phyloP scores from a whole-genome alignment of 2,329 filamentous ascomycete species.

The Aaosphaeria pasadenensis region DNA sequence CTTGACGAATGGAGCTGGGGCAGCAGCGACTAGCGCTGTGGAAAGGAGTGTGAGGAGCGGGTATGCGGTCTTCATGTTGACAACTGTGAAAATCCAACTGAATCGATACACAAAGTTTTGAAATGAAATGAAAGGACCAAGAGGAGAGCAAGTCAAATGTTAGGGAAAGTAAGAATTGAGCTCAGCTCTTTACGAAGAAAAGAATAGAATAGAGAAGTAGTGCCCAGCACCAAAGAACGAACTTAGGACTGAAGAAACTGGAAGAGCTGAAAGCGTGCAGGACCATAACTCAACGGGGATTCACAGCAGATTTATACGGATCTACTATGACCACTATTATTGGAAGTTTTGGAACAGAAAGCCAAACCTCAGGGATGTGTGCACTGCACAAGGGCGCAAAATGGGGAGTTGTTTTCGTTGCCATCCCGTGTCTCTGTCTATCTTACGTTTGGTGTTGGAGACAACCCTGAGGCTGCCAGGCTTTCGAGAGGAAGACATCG shows the following conservation, averaged over 20 bases:
- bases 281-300: too few species aligned
- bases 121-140: constrained; percentile 8
- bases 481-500: constrained; percentile 12
- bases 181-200: constrained; percentile 33
- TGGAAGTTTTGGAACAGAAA: too few species aligned
- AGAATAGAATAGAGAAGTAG: constrained; percentile 18
- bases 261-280: not conserved
- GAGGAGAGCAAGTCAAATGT: constrained; percentile 15
- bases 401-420: too few species aligned
- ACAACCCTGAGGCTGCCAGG: constrained; percentile 22
- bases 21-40: constrained; percentile 28
- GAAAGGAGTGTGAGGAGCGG: constrained; percentile 34
- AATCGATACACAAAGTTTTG: too few species aligned
- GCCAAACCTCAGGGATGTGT: too few species aligned
- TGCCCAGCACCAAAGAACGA: constrained; percentile 29
- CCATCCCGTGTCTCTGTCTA: constrained; percentile 26
- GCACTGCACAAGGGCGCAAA: too few species aligned
- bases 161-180: constrained; percentile 22
- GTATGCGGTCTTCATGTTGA: constrained; percentile 34
- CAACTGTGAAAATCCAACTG: constrained; percentile 3
- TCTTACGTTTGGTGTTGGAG: constrained; percentile 34
- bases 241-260: constrained; percentile 1
- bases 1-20: constrained; percentile 27
- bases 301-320: too few species aligned
- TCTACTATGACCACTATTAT: too few species aligned